Evolutionary conservation across 1,139 yeast species (phyloP).

Genomic region (Kurtzmaniella quercitrusa): DNA sequence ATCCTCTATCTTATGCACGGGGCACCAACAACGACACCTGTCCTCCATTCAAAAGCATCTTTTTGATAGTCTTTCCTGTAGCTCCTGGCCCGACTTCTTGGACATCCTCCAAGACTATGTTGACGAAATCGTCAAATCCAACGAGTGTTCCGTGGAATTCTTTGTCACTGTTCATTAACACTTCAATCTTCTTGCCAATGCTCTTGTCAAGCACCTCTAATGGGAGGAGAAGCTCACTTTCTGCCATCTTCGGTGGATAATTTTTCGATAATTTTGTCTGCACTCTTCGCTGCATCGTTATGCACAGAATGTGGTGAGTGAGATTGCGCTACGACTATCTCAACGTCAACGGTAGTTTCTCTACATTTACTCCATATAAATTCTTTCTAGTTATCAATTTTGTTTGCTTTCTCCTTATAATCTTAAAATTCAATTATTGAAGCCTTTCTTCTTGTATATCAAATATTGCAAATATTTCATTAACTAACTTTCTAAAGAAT

Average conservation of each 20-base stretch:
- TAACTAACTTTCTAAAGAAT: no score
- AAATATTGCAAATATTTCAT: no score
- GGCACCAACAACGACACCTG: conserved; percentile 69
- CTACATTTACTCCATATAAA: no score
- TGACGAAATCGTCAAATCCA: conserved; percentile 95
- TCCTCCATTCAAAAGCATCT: conserved; percentile 84
- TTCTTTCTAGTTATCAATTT: no score
- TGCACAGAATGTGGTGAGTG: no score
- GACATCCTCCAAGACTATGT: conserved; percentile 83
- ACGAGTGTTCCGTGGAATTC: conserved; percentile 84
- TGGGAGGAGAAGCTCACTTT: conserved; percentile 48
- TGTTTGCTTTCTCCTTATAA: no score
- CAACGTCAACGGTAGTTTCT: no score
- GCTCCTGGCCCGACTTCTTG: conserved; percentile 48
- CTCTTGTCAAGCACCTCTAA: conserved; percentile 85
- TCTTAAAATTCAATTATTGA: no score
- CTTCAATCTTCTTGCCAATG: conserved; percentile 76
- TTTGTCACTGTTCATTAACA: conserved; percentile 65
- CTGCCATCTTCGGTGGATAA: conserved; percentile 3
- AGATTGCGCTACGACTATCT: no score
- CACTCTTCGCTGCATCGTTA: no score
- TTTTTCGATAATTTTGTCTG: neutral
- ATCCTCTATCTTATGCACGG: neutral
- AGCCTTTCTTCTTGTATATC: no score
- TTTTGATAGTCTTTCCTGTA: conserved; percentile 44